Percentiles rank a stretch among this genome's conserved stretches.
Evolutionary conservation across 331 rosid species (phyloP).

Genomic region (Stylosanthes scabra): DNA sequence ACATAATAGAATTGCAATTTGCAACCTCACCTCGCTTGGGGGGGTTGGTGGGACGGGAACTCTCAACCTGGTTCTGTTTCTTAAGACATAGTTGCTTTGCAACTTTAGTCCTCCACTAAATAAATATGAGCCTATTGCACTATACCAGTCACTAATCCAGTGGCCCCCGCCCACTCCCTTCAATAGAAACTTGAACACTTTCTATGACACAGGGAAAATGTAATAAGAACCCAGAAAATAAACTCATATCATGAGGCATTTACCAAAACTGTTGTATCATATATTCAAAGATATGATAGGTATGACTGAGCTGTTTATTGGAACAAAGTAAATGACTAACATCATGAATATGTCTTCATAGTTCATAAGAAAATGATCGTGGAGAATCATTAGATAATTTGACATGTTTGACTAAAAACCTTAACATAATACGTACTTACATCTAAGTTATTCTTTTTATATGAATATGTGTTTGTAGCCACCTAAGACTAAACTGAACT

Average conservation of each 20-base stretch:
- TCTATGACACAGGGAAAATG: not conserved
- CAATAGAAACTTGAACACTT: not conserved
- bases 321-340: not conserved
- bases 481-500: not conserved
- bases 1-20: not conserved
- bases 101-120: slow-evolving; percentile 1
- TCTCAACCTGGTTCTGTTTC: not conserved
- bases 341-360: too few species aligned
- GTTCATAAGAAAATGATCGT: too few species aligned
- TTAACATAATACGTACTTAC: too few species aligned
- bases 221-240: not conserved
- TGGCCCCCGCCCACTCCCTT: not conserved
- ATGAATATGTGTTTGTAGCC: not conserved
- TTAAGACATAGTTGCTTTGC: slow-evolving; percentile 2
- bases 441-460: too few species aligned
- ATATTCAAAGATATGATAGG: slow-evolving; percentile 5
- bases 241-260: not conserved
- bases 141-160: slow-evolving; percentile 2
- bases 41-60: too few species aligned
- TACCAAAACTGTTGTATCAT: not conserved
- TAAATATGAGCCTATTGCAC: not conserved
- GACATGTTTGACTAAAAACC: too few species aligned
- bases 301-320: not conserved
- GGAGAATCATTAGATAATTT: too few species aligned
- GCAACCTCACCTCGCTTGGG: not conserved